Base-by-base conservation (phyloP, 2,329 filamentous ascomycete genomes). In the Sporothrix protearum region DNA sequence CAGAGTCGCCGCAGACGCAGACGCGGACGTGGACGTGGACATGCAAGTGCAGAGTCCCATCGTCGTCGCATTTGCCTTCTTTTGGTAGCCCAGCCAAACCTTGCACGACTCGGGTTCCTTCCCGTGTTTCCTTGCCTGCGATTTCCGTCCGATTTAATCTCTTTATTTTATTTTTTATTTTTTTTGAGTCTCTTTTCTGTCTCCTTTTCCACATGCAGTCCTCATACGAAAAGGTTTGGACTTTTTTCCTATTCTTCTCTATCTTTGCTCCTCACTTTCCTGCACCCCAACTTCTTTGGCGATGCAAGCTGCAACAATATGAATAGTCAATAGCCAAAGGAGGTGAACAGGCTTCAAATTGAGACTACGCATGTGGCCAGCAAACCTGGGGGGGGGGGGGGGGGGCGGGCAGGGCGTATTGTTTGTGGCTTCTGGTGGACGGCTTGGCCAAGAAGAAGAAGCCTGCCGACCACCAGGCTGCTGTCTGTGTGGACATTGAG, bases 101-200 rank as follows among this genome's bases (percentile, higher is more conserved):
- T 42, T 67, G 64, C 28, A 33, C 64, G 42, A 36, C 45, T 68
- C 39, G 64, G 67, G 12, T 42, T 25, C 33, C 36, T 57, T 69
- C 51, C 67, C 51, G 67, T 57, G 22, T 69, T 69, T 59, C 67
- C 51, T 33, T 51, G 64, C 3, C 22, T 53, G 49, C 22, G 12
- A 9, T 16, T 53, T 28, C 25, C 49, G 16, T 39, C 30, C 22
- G 2, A 22, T 1, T 57, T n/a, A n/a, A n/a, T 57, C 12, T 57
- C 28, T 19, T 53, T 9, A 4, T 22, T 53, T 22, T 25, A 22
- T 53, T 53, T 53, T 53, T 53, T 33, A 12, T 59, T 36, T 12
- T 30, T 16, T 51, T 51, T 9, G 6, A 25, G 3, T 25, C 2
- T 39, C 16, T 61, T 22, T 22, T 55, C 5, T 7, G 16, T 33